phyloP scores from a whole-genome alignment of 257 asterid species.

The Galeopsis tetrahit region DNA sequence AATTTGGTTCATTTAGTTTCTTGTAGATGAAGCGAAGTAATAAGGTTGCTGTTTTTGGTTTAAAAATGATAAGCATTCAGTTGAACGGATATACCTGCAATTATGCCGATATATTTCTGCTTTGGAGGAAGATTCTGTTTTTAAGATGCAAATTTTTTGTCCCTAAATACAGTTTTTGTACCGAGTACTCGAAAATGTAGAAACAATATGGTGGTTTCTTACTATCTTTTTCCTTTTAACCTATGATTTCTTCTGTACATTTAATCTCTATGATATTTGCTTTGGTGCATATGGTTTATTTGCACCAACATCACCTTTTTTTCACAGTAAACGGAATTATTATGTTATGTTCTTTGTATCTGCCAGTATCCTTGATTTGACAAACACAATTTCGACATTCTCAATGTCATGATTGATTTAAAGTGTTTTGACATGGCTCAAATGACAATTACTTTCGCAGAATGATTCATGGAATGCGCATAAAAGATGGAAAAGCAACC shows the following conservation, averaged over 20 bases:
- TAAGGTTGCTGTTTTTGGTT: not conserved
- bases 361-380: slow-evolving; percentile 9
- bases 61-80: not conserved
- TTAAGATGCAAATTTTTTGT: not conserved
- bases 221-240: not conserved
- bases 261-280: not conserved
- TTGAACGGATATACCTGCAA: slow-evolving; percentile 6
- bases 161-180: not conserved
- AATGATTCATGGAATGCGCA: slow-evolving; percentile 96
- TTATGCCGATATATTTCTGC: slow-evolving; percentile 24
- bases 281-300: slow-evolving; percentile 5
- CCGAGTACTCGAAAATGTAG: not conserved
- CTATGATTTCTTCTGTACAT: not conserved
- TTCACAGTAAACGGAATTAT: not conserved
- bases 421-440: slow-evolving; percentile 7
- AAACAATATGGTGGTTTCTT: not conserved
- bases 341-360: not conserved
- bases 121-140: not conserved
- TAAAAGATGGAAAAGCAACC: slow-evolving; percentile 92
- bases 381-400: slow-evolving; percentile 9
- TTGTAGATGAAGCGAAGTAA: slow-evolving; percentile 15
- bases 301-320: not conserved
- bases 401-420: slow-evolving; percentile 14
- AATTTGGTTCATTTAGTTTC: slow-evolving; percentile 16
- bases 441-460: slow-evolving; percentile 45